A percentile compares a stretch with the other conserved stretches of the same genome.
Conservation (phyloP, 805 yeast genomes). For the Blastobotrys mokoenaii region DNA sequence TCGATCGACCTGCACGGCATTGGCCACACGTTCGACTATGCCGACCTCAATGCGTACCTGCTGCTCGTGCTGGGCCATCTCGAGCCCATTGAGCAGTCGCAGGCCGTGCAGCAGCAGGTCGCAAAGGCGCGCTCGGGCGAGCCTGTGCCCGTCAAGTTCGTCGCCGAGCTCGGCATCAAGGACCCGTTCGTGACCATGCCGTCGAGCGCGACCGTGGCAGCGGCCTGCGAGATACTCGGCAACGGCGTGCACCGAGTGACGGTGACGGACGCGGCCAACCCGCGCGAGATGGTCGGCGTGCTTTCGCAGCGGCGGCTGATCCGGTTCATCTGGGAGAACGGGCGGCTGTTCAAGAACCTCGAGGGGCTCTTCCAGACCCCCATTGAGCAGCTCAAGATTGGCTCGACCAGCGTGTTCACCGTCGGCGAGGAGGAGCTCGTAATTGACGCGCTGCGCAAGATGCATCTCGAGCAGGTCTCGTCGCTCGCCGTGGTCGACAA, state of each 20-base stretch:
- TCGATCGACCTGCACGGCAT: conserved; percentile 1
- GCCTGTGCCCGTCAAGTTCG: conserved; percentile 86
- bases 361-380: conserved; percentile 66
- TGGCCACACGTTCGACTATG: conserved; percentile 67
- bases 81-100: conserved; percentile 21
- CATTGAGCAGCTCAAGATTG: conserved; percentile 66
- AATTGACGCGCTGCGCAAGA: conserved; percentile 76
- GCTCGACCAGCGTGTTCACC: conserved; percentile 61
- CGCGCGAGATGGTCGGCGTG: conserved; percentile 63
- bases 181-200: conserved; percentile 78
- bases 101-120: conserved; percentile 31
- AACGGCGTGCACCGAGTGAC: conserved; percentile 94
- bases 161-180: conserved; percentile 74
- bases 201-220: conserved; percentile 50
- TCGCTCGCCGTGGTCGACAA: conserved; percentile 90
- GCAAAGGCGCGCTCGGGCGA: conserved; percentile 73
- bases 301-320: conserved; percentile 85
- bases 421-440: conserved; percentile 81
- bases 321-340: conserved; percentile 85
- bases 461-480: conserved; percentile 78
- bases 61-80: conserved; percentile 74
- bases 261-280: conserved; percentile 45
- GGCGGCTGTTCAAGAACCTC: conserved; percentile 72
- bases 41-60: conserved; percentile 81
- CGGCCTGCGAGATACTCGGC: conserved; percentile 83